Percentiles rank a stretch among this genome's conserved stretches.
Evolutionary conservation across 2,329 filamentous ascomycete species (phyloP).

Genomic region (Ophiobolus disseminans): DNA sequence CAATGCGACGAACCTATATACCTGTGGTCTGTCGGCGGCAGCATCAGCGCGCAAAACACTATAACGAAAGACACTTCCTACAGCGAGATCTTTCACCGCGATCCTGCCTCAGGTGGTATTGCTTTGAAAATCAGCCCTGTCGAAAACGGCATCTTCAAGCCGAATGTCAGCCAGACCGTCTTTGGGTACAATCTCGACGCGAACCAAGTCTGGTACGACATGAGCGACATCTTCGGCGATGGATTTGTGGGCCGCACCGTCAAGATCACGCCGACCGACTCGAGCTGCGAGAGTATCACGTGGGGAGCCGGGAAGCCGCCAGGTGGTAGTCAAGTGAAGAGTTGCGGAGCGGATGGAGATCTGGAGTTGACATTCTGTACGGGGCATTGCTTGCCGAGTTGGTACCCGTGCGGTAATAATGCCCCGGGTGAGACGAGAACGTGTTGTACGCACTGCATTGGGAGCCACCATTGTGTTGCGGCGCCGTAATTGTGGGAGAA

Average conservation of each 20-base stretch:
- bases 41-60: slow-evolving; percentile 18
- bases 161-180: slow-evolving; percentile 37
- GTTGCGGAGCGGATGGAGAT: slow-evolving; percentile 28
- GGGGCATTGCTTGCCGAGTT: slow-evolving; percentile 38
- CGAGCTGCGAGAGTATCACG: slow-evolving; percentile 29
- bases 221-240: slow-evolving; percentile 38
- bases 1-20: slow-evolving; percentile 38
- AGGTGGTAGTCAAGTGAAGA: slow-evolving; percentile 30
- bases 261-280: slow-evolving; percentile 31
- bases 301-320: slow-evolving; percentile 34
- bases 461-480: slow-evolving; percentile 36
- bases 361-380: slow-evolving; percentile 39
- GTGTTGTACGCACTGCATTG: slow-evolving; percentile 41
- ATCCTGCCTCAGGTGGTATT: slow-evolving; percentile 31
- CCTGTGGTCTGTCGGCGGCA: slow-evolving; percentile 39
- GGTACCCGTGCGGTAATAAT: slow-evolving; percentile 32
- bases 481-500: slow-evolving; percentile 11
- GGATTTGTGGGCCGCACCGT: slow-evolving; percentile 33
- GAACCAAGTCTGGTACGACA: slow-evolving; percentile 35
- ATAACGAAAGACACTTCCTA: slow-evolving; percentile 35
- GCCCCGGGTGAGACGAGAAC: slow-evolving; percentile 25
- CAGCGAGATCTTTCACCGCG: slow-evolving; percentile 28
- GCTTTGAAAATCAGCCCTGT: slow-evolving; percentile 31
- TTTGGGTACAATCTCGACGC: slow-evolving; percentile 39
- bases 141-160: slow-evolving; percentile 31